Conservation (phyloP, 225 moss, liverwort and hornwort genomes). For the Sphagnum tenellum region DNA sequence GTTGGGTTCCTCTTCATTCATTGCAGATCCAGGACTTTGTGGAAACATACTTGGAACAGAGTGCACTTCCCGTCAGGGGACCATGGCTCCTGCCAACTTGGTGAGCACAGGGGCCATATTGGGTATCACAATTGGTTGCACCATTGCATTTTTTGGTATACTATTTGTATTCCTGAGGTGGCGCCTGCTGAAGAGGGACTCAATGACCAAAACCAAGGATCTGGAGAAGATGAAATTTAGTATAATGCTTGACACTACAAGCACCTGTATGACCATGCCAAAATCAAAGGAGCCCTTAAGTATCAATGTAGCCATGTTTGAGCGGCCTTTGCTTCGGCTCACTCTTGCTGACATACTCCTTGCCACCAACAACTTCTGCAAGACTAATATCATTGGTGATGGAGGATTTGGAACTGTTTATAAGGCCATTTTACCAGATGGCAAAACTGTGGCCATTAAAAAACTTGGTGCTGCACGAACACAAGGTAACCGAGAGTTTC, state of each 20-base stretch:
- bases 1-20: conserved; percentile 11
- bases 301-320: conserved; percentile 83
- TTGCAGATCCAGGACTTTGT: conserved; percentile 20
- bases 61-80: conserved; percentile 5
- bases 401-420: conserved; percentile 86
- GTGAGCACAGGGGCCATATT: conserved; percentile 42
- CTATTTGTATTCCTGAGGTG: conserved; percentile 41
- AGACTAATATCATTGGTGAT: conserved; percentile 80
- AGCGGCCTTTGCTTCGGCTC: conserved; percentile 61
- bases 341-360: conserved; percentile 69
- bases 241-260: conserved; percentile 38
- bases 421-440: conserved; percentile 62
- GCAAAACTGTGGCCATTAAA: conserved; percentile 69
- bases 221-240: conserved; percentile 62
- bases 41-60: conserved; percentile 15
- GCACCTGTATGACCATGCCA: conserved; percentile 19
- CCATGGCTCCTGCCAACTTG: not conserved
- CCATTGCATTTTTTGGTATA: conserved; percentile 34
- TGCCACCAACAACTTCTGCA: conserved; percentile 78
- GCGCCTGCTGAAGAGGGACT: conserved; percentile 37
- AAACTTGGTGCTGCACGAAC: conserved; percentile 65
- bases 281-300: conserved; percentile 59
- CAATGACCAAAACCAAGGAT: conserved; percentile 14
- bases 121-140: conserved; percentile 51
- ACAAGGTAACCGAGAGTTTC: conserved; percentile 72